These are phyloP conservation scores for Monosporascus cannonballus DNA, from an alignment of 2,329 filamentous ascomycete genomes.

Conservation along the genomic window DNA sequence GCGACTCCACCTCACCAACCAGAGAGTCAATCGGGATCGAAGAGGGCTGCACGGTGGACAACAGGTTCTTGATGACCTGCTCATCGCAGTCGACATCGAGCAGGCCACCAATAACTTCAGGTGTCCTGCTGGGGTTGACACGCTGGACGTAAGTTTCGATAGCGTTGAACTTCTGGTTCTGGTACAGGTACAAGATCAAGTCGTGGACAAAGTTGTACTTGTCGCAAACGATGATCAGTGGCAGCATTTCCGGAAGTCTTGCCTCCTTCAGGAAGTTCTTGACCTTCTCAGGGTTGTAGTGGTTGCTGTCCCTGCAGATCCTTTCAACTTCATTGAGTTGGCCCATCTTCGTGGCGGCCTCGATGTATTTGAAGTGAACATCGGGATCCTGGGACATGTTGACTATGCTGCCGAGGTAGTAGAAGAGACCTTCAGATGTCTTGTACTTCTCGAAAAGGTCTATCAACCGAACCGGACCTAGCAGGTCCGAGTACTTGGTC, in stretches of 20 bases:
- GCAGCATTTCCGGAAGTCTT: constrained; percentile 83
- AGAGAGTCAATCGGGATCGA: constrained; percentile 92
- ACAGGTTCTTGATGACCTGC: constrained; percentile 86
- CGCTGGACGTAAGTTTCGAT: constrained; percentile 98
- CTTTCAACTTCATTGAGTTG: constrained; percentile 96
- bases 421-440: constrained; percentile 93
- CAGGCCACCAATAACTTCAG: constrained; percentile 86
- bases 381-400: constrained; percentile 93
- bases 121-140: constrained; percentile 86
- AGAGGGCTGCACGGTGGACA: constrained; percentile 75
- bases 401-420: constrained; percentile 96
- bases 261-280: constrained; percentile 99
- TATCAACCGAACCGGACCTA: constrained; percentile 81
- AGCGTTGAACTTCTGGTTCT: constrained; percentile 98
- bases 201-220: constrained; percentile 99
- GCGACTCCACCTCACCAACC: constrained; percentile 87
- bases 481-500: constrained; percentile 94
- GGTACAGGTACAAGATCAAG: constrained; percentile 91
- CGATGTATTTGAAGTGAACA: constrained; percentile 99
- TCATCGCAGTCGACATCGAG: constrained; percentile 98
- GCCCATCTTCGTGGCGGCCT: constrained; percentile 88
- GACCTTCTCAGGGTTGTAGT: constrained; percentile 88
- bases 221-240: constrained; percentile 96
- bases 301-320: constrained; percentile 89
- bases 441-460: constrained; percentile 97